Evolutionary conservation across 305 asterid species (phyloP), one percentile per base, ranked within the genome.

Genomic region (Fraxinus albicans): DNA sequence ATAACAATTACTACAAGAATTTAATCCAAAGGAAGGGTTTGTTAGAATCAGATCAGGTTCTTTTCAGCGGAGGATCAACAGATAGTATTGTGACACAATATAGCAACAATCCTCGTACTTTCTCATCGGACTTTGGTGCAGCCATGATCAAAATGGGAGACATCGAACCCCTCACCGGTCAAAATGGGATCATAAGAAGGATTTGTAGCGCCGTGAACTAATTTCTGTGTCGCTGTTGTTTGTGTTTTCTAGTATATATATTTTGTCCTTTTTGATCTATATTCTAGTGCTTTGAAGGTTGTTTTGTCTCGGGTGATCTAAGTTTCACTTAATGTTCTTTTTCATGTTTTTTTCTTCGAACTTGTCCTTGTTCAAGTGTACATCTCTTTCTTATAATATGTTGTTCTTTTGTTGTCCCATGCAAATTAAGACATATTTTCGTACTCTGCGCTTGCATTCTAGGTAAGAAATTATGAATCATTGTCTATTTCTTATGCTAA

Each of bases 141-240:
- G 85, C 88, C 31, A 85, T 87, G 88, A 31, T 85, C 25, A 87
- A 58, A 82, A 83, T 87, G 90, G 90, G 87, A 31, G 88, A 87
- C 73, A 76, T 85, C 2, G 31, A 53, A 40, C 86, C 90, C 0
- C 38, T 85, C 0, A 83, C 87, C 0, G 88, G 90, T 1, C 72
- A 63, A 63, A 63, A 63, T 63, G 72, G 72, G 72, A 63, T 63
- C 1, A 63, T 63, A 21, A 83, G 90, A 70, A 60, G 67, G 40
- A 36, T 87, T 4, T 87, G 90, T 25, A 73, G 83, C 3, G 82
- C 80, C 36, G 15, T 81, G 17, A 86, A 86, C 53, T 86, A 86
- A 34, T 77, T 63, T 8, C 69, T 2, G 8, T 1, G 9, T 55
- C 4, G n/a, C 55, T 0, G n/a, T 9, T 42, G 50, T 44, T 44